Evolutionary conservation across 805 yeast genomes (phyloP), one percentile per base, ranked within the genome.

Genomic region (Barnettozyma populi): DNA sequence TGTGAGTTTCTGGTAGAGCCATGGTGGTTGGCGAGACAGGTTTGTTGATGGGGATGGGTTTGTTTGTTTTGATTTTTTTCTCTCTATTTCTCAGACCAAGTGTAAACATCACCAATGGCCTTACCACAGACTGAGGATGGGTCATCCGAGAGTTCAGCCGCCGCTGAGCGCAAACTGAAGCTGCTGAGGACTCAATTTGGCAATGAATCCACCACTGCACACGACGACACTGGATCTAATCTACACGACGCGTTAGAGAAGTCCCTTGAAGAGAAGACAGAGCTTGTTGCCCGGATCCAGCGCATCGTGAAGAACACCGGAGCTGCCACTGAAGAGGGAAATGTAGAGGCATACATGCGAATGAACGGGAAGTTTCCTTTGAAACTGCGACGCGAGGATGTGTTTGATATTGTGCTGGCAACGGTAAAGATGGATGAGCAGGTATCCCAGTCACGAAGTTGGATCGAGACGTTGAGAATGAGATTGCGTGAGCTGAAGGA

Each of bases 1-100:
- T 63, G 68, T 86, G 90, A 1, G 86, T 90, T n/a, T 65, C 69
- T n/a, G 90, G 90, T 10, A 39, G 27, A 13, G 41, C 21, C 41
- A 35, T 35, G 25, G 8, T 23, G 5, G 16, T 18, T 11, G 14
- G 23, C 11, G 23, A 7, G 20, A 23, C 20, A 11, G 14, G 37
- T 11, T 11, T 3, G n/a, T 29, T 29, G 32, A 13, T 29, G 16
- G 16, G 8, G 25, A 23, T 29, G 32, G 32, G 32, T 6, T 29
- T 29, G 5, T 14, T 9, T 29, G 7, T 14, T 29, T 29, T 29
- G 32, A 14, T 29, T 29, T 29, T 29, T 29, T 29, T 29, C 32
- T 29, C 16, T 5, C 32, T 14, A 5, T 11, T 29, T 3, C 5
- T 3, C n/a, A 7, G 4, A 29, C 16, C 4, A 7, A 29, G 16